Evolutionary conservation across 805 yeast species (phyloP), one percentile per base, ranked within the genome.

Genomic region (Pichia manshurica): DNA sequence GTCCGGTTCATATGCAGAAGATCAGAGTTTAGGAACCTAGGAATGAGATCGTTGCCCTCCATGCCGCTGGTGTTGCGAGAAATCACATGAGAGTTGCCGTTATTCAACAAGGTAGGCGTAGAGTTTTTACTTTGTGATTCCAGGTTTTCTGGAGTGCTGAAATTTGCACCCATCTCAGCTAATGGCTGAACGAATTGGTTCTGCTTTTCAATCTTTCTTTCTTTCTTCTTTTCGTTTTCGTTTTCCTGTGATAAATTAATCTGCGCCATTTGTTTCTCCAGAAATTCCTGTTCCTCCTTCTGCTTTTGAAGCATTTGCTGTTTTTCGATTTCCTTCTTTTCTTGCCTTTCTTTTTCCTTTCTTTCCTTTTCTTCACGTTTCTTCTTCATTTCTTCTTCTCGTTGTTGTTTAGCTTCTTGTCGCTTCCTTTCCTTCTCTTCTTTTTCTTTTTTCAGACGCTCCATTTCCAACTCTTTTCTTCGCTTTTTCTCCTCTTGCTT

Each of bases 381-480:
- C 39, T 63, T 52, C 44, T 65, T 66, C 52, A 69, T 73, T 55
- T 55, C 65, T 42, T 53, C 61, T 48, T 58, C 62, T 42, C 56
- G 57, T 47, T 58, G 57, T 55, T 65, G 49, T 56, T 54, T 58
- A 42, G 66, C 56, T 55, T 65, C 70, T 23, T 64, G 59, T 51
- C 57, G 63, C 50, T 70, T 67, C 64, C 31, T 73, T 67, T 62
- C 72, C 66, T 46, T 70, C 57, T 58, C 63, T 56, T 65, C 66
- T 42, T 56, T 61, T 39, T 67, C 68, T 44, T 57, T 59, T n/a
- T 60, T 58, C 43, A 56, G 51, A 32, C 62, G 60, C 64, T 63
- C 74, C 61, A 61, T 65, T 64, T 62, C 72, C 48, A 53, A 66
- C 64, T 61, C 72, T 56, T 51, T 73, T 68, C 56, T 71, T 69